Evolutionary conservation across 495 filamentous ascomycete genomes (phyloP), one percentile per base, ranked within the genome.

Genomic region (Bathelium albidoporum): DNA sequence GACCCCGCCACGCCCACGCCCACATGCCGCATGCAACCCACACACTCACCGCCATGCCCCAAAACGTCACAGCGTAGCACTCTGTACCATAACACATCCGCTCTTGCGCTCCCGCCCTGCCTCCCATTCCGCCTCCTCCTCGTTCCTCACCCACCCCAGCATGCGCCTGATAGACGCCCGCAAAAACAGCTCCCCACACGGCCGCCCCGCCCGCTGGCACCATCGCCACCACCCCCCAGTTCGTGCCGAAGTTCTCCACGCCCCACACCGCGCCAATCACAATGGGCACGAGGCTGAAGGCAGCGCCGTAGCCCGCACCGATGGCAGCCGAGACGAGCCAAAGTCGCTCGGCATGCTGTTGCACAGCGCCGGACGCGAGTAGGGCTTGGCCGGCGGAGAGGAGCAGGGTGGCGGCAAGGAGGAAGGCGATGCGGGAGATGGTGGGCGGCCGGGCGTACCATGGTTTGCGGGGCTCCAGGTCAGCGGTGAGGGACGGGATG

Each of bases 221-320:
- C 77, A 95, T 89, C 36, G 89, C 89, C 18, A 98, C 86, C 64
- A 97, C 90, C 16, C 94, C 94, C 87, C 93, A 98, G 68, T 98
- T 97, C 1, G 94, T 98, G 64, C 89, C 94, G 73, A 97, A 97
- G 74, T 97, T 98, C 76, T 96, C 90, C 1, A 96, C 91, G 39
- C 94, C 94, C 94, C 94, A 98, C 52, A 97, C 91, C 28, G 96
- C 89, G 60, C 83, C 88, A 67, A 97, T 85, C 64, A 97, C 88
- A 70, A 97, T 96, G 2, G 94, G 94, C 0, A 86, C 84, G 16
- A 98, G 81, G 43, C 85, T 88, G 76, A 98, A 98, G 43, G 89
- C 83, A 29, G 91, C 90, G 53, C 94, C 94, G 71, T 98, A 98
- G 44, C 93, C 93, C 39, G 91, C 83, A 32, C 94, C 94, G 32